Percentiles rank a stretch among this genome's conserved stretches.
These are phyloP conservation scores for Ceratocystis albifundus DNA, from an alignment of 2,329 filamentous ascomycete genomes.

Conservation along the genomic window DNA sequence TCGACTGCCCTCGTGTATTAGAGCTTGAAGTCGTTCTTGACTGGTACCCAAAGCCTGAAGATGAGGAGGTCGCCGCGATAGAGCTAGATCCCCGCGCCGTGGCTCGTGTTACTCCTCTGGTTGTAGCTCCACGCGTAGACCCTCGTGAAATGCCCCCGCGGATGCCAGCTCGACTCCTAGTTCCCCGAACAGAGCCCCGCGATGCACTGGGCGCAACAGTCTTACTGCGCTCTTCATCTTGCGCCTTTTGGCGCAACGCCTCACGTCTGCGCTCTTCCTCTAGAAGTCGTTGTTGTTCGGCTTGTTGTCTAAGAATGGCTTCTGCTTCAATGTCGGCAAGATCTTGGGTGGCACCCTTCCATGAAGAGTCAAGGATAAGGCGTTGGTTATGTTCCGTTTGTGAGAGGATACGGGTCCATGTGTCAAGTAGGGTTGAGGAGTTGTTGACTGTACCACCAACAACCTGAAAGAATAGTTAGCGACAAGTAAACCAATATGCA, in stretches of 20 bases:
- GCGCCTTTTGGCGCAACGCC: conserved; percentile 51
- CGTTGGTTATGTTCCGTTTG: conserved; percentile 97
- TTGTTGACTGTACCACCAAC: conserved; percentile 77
- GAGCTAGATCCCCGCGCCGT: conserved; percentile 11
- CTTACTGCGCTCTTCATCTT: conserved; percentile 45
- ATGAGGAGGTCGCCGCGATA: conserved; percentile 2
- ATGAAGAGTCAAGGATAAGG: conserved; percentile 73
- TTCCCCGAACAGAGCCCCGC: conserved; percentile 22
- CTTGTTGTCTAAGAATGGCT: conserved; percentile 58
- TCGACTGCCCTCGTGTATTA: conserved; percentile 29
- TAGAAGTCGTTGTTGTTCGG: conserved; percentile 60
- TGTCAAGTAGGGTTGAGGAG: conserved; percentile 79
- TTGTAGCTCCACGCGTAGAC: conserved; percentile 21
- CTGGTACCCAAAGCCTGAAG: conserved; percentile 28
- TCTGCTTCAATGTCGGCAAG: conserved; percentile 78
- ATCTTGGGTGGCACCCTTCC: conserved; percentile 83
- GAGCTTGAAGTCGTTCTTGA: conserved; percentile 25
- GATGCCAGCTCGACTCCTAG: conserved; percentile 5
- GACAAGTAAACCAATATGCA: not conserved
- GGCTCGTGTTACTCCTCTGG: conserved; percentile 2
- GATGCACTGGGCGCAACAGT: conserved; percentile 28
- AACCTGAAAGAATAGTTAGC: conserved; percentile 40
- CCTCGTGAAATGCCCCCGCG: conserved; percentile 1
- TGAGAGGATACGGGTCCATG: conserved; percentile 89
- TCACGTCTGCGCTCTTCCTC: conserved; percentile 72